phyloP scores from a whole-genome alignment of 2,329 filamentous ascomycete genomes.

The Penicillium expansum region DNA sequence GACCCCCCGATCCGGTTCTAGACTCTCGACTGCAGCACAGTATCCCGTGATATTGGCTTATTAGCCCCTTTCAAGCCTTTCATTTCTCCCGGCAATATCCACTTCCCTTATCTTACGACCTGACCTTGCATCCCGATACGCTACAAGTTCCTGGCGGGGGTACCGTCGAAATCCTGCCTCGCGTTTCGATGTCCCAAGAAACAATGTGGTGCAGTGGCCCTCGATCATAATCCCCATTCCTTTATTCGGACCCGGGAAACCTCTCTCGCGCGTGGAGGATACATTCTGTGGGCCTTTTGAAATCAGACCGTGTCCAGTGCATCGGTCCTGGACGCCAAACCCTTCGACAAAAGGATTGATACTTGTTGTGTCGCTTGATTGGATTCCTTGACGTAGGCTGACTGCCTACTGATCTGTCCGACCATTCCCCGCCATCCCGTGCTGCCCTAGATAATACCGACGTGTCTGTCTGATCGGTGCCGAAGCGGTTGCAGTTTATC shows the following conservation, averaged over 20 bases:
- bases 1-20: not conserved
- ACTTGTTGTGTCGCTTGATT: conserved; percentile 12
- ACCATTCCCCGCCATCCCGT: conserved; percentile 5
- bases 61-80: not conserved
- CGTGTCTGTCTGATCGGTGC: conserved; percentile 5
- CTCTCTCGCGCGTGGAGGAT: conserved; percentile 9
- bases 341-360: conserved; percentile 7
- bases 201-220: conserved; percentile 23
- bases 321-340: conserved; percentile 7
- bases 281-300: conserved; percentile 20
- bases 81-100: conserved; percentile 12
- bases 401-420: conserved; percentile 6
- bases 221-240: conserved; percentile 22
- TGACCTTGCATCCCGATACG: not conserved
- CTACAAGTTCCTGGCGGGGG: conserved; percentile 4
- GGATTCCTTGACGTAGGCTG: conserved; percentile 7
- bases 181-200: conserved; percentile 17
- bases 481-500: conserved; percentile 10
- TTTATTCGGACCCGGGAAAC: conserved; percentile 13
- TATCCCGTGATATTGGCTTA: not conserved
- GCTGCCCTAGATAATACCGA: conserved; percentile 1
- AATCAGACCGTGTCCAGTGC: conserved; percentile 13
- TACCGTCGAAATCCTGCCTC: conserved; percentile 5
- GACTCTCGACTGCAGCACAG: conserved; percentile 8
- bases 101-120: conserved; percentile 12